Conservation (phyloP, 106 monocot species). For the Amphibolis antarctica region DNA sequence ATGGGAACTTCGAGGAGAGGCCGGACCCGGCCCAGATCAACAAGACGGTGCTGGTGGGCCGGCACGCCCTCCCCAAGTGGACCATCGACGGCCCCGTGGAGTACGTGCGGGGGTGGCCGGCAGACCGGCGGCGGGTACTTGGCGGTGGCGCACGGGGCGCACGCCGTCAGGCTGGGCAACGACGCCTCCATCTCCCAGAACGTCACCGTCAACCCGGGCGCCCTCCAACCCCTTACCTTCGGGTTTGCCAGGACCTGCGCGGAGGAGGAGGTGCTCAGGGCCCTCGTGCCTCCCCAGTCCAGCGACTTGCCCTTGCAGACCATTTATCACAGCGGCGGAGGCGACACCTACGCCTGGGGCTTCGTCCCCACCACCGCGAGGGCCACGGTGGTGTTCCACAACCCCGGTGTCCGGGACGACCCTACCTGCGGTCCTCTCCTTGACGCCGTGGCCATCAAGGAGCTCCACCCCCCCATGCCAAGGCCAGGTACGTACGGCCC, state of each 20-base stretch:
- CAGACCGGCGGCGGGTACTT: slow-evolving; percentile 92
- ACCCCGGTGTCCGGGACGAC: slow-evolving; percentile 72
- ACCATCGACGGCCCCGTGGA: slow-evolving; percentile 69
- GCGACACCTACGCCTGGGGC: slow-evolving; percentile 79
- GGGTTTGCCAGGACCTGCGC: slow-evolving; percentile 81
- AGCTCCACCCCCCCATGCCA: slow-evolving; percentile 48
- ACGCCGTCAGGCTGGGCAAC: slow-evolving; percentile 74
- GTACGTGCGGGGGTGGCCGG: slow-evolving; percentile 82
- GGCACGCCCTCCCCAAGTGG: slow-evolving; percentile 80
- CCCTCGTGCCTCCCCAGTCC: slow-evolving; percentile 49
- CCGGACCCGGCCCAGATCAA: slow-evolving; percentile 53
- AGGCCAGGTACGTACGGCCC: slow-evolving; percentile 35
- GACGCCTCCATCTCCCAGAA: slow-evolving; percentile 71
- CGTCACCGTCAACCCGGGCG: slow-evolving; percentile 45
- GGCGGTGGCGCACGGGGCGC: slow-evolving; percentile 62
- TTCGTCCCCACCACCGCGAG: slow-evolving; percentile 18
- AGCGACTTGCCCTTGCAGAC: slow-evolving; percentile 81
- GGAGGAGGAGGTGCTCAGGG: slow-evolving; percentile 71
- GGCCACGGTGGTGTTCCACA: slow-evolving; percentile 50
- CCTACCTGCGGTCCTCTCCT: slow-evolving; percentile 87
- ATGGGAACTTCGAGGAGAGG: slow-evolving; percentile 80
- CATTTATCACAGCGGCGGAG: slow-evolving; percentile 48
- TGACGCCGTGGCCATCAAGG: slow-evolving; percentile 85
- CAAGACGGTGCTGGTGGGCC: slow-evolving; percentile 60
- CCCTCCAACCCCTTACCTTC: slow-evolving; percentile 73